A percentile compares a stretch with the other conserved stretches of the same genome.
Evolutionary conservation across 2,329 filamentous ascomycete species (phyloP).

Genomic region (Ophiostoma novo-ulmi): DNA sequence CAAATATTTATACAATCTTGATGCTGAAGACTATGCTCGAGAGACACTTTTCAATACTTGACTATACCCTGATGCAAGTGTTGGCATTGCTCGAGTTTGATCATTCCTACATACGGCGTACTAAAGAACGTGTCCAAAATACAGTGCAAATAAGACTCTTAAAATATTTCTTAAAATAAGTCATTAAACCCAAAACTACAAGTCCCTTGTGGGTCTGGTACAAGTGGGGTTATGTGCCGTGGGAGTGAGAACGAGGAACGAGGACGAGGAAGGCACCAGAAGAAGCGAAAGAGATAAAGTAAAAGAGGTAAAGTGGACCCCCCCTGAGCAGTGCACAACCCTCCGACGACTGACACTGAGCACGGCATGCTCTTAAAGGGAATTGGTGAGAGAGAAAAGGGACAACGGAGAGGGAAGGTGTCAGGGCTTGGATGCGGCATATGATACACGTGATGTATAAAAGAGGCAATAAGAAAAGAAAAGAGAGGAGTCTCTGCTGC

Average conservation of each 20-base stretch:
- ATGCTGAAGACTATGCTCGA: background rate
- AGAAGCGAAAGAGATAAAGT: background rate
- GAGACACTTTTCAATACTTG: background rate
- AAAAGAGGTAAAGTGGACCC: constrained; percentile 6
- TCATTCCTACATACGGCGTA: background rate
- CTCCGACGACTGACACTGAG: background rate
- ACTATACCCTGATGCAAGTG: background rate
- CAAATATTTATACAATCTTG: background rate
- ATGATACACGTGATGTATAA: background rate
- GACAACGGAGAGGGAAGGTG: background rate
- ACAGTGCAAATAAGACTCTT: constrained; percentile 3
- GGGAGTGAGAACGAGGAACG: background rate
- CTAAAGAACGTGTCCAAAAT: background rate
- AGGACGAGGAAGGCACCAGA: constrained; percentile 8
- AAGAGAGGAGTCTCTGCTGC: background rate
- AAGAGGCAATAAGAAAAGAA: background rate
- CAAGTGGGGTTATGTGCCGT: constrained; percentile 9
- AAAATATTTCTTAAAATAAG: background rate
- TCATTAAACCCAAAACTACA: background rate
- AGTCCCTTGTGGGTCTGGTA: background rate
- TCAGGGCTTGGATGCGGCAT: background rate
- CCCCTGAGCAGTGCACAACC: constrained; percentile 4
- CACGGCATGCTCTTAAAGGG: background rate
- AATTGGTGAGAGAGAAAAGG: background rate
- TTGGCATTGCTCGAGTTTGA: background rate